phyloP scores from a whole-genome alignment of 192 early-diverging fungal genomes.

The Backusella circina region DNA sequence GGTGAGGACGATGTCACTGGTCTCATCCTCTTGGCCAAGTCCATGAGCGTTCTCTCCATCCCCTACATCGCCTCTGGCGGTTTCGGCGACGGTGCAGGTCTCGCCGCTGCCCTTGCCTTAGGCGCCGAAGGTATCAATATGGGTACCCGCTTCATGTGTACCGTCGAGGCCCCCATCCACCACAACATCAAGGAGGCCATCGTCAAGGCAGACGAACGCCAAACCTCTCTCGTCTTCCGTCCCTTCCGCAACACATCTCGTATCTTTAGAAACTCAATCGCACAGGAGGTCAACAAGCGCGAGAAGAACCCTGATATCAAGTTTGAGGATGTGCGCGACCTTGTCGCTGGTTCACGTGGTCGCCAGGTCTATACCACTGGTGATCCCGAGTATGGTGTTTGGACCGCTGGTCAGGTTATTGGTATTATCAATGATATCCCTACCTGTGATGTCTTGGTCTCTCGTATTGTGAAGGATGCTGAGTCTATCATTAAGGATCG shows the following conservation, averaged over 20 bases:
- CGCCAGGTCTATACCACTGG: slow-evolving; percentile 54
- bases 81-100: slow-evolving; percentile 74
- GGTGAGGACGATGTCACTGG: slow-evolving; percentile 79
- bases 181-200: slow-evolving; percentile 72
- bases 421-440: slow-evolving; percentile 79
- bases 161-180: slow-evolving; percentile 69
- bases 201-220: slow-evolving; percentile 61
- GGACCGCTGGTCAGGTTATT: slow-evolving; percentile 66
- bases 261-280: slow-evolving; percentile 70
- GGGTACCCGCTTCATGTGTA: slow-evolving; percentile 88
- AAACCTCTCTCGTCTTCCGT: slow-evolving; percentile 68
- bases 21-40: slow-evolving; percentile 67
- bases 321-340: slow-evolving; percentile 65
- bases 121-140: slow-evolving; percentile 70
- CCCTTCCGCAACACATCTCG: slow-evolving; percentile 76
- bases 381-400: slow-evolving; percentile 55
- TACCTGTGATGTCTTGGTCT: slow-evolving; percentile 61
- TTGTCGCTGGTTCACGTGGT: slow-evolving; percentile 65
- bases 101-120: slow-evolving; percentile 58
- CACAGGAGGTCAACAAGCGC: slow-evolving; percentile 62
- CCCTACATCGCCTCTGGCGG: slow-evolving; percentile 79
- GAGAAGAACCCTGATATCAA: slow-evolving; percentile 62
- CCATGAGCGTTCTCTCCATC: slow-evolving; percentile 61
- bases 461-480: slow-evolving; percentile 53
- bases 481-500: slow-evolving; percentile 39